phyloP scores from a whole-genome alignment of 2,329 filamentous ascomycete species.

The Fusarium pseudograminearum region DNA sequence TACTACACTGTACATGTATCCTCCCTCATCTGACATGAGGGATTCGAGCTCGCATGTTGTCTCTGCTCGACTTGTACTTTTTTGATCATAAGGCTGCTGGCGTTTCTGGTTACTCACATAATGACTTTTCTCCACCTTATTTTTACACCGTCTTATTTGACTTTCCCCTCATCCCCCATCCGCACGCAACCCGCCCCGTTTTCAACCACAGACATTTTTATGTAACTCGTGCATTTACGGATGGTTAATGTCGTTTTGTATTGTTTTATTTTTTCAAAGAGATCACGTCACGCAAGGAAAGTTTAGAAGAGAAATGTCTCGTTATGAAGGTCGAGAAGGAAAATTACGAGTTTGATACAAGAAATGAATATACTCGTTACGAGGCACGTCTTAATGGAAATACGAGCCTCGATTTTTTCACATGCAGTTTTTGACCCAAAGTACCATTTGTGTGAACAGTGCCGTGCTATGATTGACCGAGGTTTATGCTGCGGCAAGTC shows the following conservation, averaged over 20 bases:
- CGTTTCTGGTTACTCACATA: slow-evolving; percentile 45
- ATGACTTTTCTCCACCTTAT: slow-evolving; percentile 24
- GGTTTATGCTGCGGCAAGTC: slow-evolving; percentile 10
- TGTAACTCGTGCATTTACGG: slow-evolving; percentile 29
- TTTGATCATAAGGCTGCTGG: slow-evolving; percentile 42
- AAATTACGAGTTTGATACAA: slow-evolving; percentile 43
- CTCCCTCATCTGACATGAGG: slow-evolving; percentile 35
- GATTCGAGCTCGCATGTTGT: slow-evolving; percentile 35
- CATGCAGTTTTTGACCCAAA: slow-evolving; percentile 4
- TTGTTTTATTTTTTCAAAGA: slow-evolving; percentile 31
- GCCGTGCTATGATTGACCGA: background rate
- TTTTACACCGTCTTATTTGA: slow-evolving; percentile 8
- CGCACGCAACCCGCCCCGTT: slow-evolving; percentile 3
- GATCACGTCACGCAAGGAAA: slow-evolving; percentile 40
- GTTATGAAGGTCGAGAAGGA: slow-evolving; percentile 34
- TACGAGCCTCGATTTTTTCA: slow-evolving; percentile 27
- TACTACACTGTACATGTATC: slow-evolving; percentile 44
- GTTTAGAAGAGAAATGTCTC: slow-evolving; percentile 38
- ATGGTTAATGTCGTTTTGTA: slow-evolving; percentile 26
- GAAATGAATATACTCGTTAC: slow-evolving; percentile 39
- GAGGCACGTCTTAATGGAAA: slow-evolving; percentile 33
- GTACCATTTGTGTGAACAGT: background rate
- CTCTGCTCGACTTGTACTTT: slow-evolving; percentile 37
- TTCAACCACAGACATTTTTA: slow-evolving; percentile 25
- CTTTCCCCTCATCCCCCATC: slow-evolving; percentile 1